Conservation (phyloP, 148 eudicot genomes). For the Tetragonia tetragonoides region DNA sequence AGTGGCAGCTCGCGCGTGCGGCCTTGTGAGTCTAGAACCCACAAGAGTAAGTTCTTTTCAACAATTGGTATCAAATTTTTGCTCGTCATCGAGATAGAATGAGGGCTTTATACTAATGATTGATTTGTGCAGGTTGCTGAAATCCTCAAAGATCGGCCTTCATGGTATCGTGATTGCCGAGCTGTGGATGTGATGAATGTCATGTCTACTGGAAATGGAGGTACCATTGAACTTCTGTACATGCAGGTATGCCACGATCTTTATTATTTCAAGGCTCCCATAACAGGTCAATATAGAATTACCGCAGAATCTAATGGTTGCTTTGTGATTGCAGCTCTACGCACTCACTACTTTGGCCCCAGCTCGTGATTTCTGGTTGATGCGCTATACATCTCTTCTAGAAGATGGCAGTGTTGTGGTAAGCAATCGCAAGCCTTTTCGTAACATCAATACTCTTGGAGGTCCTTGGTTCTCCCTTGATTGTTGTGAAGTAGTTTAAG, state of each 20-base stretch:
- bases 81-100: neutral
- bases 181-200: conserved; percentile 44
- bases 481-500: neutral
- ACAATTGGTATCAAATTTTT: neutral
- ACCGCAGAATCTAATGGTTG: conserved; percentile 12
- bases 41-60: conserved; percentile 33
- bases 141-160: conserved; percentile 48
- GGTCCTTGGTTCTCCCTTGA: neutral
- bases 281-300: neutral
- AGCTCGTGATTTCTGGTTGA: conserved; percentile 87
- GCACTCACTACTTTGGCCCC: conserved; percentile 94
- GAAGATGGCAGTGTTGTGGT: conserved; percentile 98
- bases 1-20: conserved; percentile 65
- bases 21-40: conserved; percentile 54
- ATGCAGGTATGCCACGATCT: conserved; percentile 33
- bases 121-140: conserved; percentile 33
- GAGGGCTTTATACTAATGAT: neutral
- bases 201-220: conserved; percentile 41
- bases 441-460: neutral
- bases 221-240: conserved; percentile 41
- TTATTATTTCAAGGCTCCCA: neutral
- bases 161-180: conserved; percentile 53
- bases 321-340: conserved; percentile 48
- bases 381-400: conserved; percentile 75
- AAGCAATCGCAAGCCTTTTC: conserved; percentile 11